phyloP scores from a whole-genome alignment of 1,284 basidiomycete species.

The Ceratobasidium sp. region DNA sequence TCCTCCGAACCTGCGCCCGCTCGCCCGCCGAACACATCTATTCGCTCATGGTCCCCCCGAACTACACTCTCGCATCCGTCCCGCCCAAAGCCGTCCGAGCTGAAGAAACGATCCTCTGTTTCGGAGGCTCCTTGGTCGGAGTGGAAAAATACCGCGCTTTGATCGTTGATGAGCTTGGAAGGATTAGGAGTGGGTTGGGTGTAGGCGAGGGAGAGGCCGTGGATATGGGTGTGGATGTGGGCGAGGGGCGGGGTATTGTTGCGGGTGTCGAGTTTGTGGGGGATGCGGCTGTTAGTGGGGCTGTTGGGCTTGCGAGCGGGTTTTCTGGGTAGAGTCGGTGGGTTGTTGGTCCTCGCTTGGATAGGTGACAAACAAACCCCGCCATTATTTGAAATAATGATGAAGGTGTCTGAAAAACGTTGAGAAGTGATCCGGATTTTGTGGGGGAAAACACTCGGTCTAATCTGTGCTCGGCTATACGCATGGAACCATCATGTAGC shows the following conservation, averaged over 20 bases:
- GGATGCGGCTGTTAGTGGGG: constrained; percentile 76
- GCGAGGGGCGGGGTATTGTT: constrained; percentile 69
- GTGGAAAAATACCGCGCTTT: constrained; percentile 57
- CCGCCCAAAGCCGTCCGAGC: constrained; percentile 63
- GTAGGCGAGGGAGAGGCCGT: constrained; percentile 72
- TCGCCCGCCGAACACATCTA: constrained; percentile 74
- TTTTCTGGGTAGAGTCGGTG: constrained; percentile 42
- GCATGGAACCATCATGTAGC: too few relatives aligned
- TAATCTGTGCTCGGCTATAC: too few relatives aligned
- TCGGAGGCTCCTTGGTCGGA: constrained; percentile 60
- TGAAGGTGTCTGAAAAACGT: too few relatives aligned
- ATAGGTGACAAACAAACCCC: too few relatives aligned
- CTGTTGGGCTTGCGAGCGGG: constrained; percentile 60
- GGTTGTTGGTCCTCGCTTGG: too few relatives aligned
- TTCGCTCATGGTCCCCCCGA: constrained; percentile 60
- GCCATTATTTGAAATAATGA: too few relatives aligned
- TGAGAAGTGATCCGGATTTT: too few relatives aligned
- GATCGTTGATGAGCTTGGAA: constrained; percentile 69
- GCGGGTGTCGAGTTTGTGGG: constrained; percentile 73
- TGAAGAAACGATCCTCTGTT: constrained; percentile 71
- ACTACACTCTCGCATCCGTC: constrained; percentile 52
- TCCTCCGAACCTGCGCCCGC: constrained; percentile 67
- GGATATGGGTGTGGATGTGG: constrained; percentile 71
- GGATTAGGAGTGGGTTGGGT: constrained; percentile 69
- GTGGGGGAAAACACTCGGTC: too few relatives aligned